Evolutionary conservation across 2,329 filamentous ascomycete species (phyloP), one percentile per base, ranked within the genome.

Genomic region (Trichothecium roseum): DNA sequence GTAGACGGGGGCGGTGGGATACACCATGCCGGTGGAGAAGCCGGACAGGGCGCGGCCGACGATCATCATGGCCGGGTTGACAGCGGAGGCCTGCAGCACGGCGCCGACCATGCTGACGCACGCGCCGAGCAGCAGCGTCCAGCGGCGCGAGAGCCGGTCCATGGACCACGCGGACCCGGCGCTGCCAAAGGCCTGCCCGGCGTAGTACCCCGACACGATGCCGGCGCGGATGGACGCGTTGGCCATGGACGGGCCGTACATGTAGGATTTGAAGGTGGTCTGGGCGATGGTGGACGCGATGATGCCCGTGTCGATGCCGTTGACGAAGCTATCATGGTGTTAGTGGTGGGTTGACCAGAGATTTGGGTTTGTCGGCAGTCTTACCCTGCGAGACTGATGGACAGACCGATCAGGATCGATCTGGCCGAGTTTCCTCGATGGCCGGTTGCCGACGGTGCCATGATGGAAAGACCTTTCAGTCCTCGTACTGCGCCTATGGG

Each of bases 31-130:
- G 9, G 43, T 48, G 2, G 49, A 45, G 27, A 45, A 42, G 3
- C 50, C 50, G 2, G 48, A 42, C 6, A 52, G 27, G 2, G 42
- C 40, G 1, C 50, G 40, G 7, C 51, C 51, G 5, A 45, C 40
- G 18, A 53, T 53, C 43, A 52, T 51, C 48, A 51, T 50, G 26
- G 38, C 47, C 18, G 40, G 37, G 16, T 47, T 42, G 1, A 45
- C 36, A 3, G 47, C 39, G 4, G 42, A 46, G 18, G 37, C 30
- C 32, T 55, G 52, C 9, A 54, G 42, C 24, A 53, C 42, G 35
- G 50, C 45, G n/a, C 50, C 52, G 34, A 53, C 22, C 15, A 39
- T 24, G 16, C 34, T 30, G 8, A 22, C 35, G 4, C 26, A 37
- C 9, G 41, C 34, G 2, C 36, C 36, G 4, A 41, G 32, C 10